Percentiles rank a stretch among this genome's conserved stretches.
Evolutionary conservation across 192 early-diverging fungal genomes (phyloP).

Genomic region (Ambispora gerdemannii): DNA sequence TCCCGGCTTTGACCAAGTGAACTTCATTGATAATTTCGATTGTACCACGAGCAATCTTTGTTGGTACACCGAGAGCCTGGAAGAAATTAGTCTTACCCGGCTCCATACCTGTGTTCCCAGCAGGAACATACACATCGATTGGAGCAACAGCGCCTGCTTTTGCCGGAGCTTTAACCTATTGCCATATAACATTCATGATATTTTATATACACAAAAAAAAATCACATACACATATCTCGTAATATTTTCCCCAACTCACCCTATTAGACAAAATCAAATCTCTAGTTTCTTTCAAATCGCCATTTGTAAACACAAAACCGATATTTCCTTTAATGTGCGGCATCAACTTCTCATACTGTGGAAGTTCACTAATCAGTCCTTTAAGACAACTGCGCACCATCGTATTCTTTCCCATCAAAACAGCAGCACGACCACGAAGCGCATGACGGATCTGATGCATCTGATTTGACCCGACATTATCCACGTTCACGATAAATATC

Average conservation of each 20-base stretch:
- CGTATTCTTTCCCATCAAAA: constrained; percentile 99
- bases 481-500: constrained; percentile 99
- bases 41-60: constrained; percentile 99
- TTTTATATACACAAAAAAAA: neutral
- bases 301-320: constrained; percentile 99
- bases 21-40: constrained; percentile 99
- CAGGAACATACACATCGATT: constrained; percentile 88
- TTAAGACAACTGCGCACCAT: constrained; percentile 90
- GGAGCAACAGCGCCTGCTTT: constrained; percentile 94
- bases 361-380: constrained; percentile 65
- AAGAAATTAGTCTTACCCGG: constrained; percentile 99
- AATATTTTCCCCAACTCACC: constrained; percentile 70
- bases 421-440: constrained; percentile 86
- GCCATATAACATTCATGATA: neutral
- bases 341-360: constrained; percentile 81
- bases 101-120: constrained; percentile 99
- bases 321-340: constrained; percentile 91
- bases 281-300: constrained; percentile 92
- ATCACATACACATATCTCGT: neutral
- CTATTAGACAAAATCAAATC: constrained; percentile 90
- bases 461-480: constrained; percentile 99
- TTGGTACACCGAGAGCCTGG: constrained; percentile 99
- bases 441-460: constrained; percentile 96
- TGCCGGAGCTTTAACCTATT: constrained; percentile 74
- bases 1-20: constrained; percentile 82